A percentile compares a stretch with the other conserved stretches of the same genome.
phyloP scores from a whole-genome alignment of 2,329 filamentous ascomycete species.

The Trichoderma simmonsii region DNA sequence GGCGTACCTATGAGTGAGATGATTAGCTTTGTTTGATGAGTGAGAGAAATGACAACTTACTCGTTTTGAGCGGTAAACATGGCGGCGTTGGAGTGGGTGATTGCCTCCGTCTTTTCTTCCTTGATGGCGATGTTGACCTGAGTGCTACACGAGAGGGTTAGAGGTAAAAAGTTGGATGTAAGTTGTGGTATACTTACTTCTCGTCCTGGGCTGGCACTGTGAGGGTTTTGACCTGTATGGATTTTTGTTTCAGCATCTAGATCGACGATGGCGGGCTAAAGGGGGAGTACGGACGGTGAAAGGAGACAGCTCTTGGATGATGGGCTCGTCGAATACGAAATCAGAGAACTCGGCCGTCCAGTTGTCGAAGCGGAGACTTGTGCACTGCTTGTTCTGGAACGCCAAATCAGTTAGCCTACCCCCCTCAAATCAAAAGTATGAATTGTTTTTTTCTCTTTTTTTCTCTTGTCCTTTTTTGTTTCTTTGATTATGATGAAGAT shows the following conservation, averaged over 20 bases:
- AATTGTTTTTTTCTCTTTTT: not conserved
- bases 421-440: not conserved
- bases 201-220: conserved; percentile 12
- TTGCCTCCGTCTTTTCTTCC: conserved; percentile 9
- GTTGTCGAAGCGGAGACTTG: conserved; percentile 16
- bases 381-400: conserved; percentile 13
- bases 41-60: not conserved
- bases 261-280: too few relatives aligned
- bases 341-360: conserved; percentile 13
- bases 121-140: conserved; percentile 16
- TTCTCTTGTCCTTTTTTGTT: not conserved
- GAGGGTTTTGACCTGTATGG: conserved; percentile 3
- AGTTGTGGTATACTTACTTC: not conserved
- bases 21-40: not conserved
- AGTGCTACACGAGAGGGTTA: not conserved
- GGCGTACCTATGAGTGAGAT: not conserved
- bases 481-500: not conserved
- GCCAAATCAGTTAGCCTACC: not conserved
- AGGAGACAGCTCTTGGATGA: conserved; percentile 14
- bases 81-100: conserved; percentile 6
- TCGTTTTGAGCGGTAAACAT: conserved; percentile 15
- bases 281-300: not conserved
- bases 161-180: not conserved
- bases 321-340: conserved; percentile 16
- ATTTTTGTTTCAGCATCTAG: not conserved